Evolutionary conservation across 2,329 filamentous ascomycete genomes (phyloP), one percentile per base, ranked within the genome.

Genomic region (Cladophialophora yegresii): DNA sequence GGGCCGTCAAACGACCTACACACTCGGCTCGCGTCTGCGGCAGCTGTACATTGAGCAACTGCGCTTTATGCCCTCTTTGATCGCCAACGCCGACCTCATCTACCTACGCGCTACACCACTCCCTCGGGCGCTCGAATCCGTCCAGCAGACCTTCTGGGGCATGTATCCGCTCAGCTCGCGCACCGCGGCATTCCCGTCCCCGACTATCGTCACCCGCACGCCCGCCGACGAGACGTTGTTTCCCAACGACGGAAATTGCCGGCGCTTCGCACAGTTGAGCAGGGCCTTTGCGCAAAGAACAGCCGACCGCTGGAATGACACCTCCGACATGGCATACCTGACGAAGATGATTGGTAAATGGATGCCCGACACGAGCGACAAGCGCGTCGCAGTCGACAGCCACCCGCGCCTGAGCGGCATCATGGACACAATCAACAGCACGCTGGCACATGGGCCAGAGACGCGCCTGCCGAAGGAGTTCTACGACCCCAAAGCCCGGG

Each of bases 361-460:
- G 86, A 96, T 98, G 90, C 91, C 92, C 0, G 82, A 86, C 7
- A 82, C 83, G 40, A 83, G 81, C 32, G 58, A 65, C 47, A 84
- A 84, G 10, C 82, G 83, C 45, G 87, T 97, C 8, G 90, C 89
- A 28, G 91, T 98, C 8, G 92, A 97, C 76, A 88, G 88, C 0
- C 88, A 89, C 65, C 95, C 95, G 0, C 84, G 93, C 51, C 82
- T 98, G 12, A 92, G 88, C 5, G 95, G 95, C 59, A 89, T 99
- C 72, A 92, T 96, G 89, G 95, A 99, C 78, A 95, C 91, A 0
- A 85, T 98, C 73, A 98, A 97, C 74, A 87, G 91, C 6, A 96
- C 92, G 0, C 82, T 90, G 12, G 93, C 93, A 2, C 95, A 98
- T 75, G 91, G 91, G 0, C 85, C 89, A 0, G 84, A 85, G 10